phyloP scores from a whole-genome alignment of 1,284 basidiomycete genomes.

The Trichosporon asahii region DNA sequence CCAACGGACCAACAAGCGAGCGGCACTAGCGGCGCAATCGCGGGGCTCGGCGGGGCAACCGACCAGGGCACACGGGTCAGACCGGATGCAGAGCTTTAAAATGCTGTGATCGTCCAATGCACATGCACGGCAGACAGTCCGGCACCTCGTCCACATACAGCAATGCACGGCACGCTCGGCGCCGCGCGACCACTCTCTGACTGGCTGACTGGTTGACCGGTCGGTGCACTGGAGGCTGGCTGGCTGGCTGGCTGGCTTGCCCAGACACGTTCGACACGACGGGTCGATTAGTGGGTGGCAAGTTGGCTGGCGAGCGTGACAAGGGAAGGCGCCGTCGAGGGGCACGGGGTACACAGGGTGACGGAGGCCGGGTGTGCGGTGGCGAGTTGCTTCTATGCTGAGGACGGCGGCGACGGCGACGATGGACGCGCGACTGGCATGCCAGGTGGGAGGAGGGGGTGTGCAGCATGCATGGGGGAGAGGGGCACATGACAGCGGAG shows the following conservation, averaged over 20 bases:
- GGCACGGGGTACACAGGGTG: background rate
- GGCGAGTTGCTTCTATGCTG: background rate
- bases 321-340: background rate
- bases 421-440: background rate
- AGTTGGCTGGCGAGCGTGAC: constrained; percentile 2
- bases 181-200: background rate
- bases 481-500: background rate
- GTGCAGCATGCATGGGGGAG: background rate
- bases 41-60: constrained; percentile 4
- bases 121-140: background rate
- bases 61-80: background rate
- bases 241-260: background rate
- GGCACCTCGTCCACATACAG: too few species aligned
- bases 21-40: constrained; percentile 3
- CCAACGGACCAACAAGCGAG: constrained; percentile 6
- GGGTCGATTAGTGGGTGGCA: background rate
- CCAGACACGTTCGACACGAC: background rate
- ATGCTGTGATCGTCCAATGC: background rate
- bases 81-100: background rate
- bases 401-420: background rate
- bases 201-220: background rate
- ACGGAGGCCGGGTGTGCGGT: background rate
- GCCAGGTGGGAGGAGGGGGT: background rate
- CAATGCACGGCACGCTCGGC: background rate
- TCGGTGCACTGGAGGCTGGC: too few species aligned